phyloP scores from a whole-genome alignment of 1,284 basidiomycete genomes.

The Melampsora larici-populina region DNA sequence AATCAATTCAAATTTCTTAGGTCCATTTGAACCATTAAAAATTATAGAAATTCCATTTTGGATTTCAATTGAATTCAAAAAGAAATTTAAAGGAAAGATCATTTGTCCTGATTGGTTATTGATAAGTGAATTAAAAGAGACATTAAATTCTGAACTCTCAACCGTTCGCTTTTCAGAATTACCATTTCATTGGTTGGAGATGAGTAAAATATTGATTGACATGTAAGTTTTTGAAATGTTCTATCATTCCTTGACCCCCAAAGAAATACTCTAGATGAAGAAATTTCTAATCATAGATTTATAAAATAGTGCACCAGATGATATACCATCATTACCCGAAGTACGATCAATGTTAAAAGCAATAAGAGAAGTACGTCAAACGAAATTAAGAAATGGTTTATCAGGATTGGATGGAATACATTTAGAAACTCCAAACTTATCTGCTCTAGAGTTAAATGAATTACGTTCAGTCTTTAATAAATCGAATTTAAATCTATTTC shows the following conservation, averaged over 20 bases:
- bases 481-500: neutral
- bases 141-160: neutral
- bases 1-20: neutral
- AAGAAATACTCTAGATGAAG: neutral
- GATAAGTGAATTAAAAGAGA: neutral
- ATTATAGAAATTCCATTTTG: neutral
- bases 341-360: neutral
- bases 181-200: constrained; percentile 3
- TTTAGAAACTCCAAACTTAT: neutral
- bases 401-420: neutral
- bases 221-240: neutral
- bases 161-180: neutral
- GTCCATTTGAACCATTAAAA: neutral
- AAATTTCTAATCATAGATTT: neutral
- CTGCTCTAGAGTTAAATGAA: neutral
- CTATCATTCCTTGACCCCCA: neutral
- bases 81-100: neutral
- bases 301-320: neutral
- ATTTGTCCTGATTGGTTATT: neutral
- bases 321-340: neutral
- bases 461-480: neutral
- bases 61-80: neutral
- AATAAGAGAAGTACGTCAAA: neutral
- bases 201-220: neutral
- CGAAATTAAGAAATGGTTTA: neutral